Evolutionary conservation across 1,284 basidiomycete species (phyloP), one percentile per base, ranked within the genome.

Genomic region (Boletus hoseneyae): DNA sequence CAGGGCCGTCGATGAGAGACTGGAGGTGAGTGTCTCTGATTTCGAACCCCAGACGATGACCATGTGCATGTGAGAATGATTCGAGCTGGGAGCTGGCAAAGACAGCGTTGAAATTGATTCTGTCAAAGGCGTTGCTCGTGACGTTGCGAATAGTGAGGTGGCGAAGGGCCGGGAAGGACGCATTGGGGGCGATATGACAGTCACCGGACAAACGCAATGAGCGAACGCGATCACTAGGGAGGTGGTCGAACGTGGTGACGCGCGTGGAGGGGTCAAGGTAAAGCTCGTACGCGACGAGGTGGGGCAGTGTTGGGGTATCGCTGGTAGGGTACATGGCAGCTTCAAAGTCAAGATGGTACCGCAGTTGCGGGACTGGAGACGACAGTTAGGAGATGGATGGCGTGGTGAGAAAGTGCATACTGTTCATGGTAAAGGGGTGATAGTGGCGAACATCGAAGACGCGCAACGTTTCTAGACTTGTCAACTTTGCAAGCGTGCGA

Each of bases 51-150:
- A 70, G 57, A 35, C 62, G 56, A 45, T 71, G 58, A 16, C 65
- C 66, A 45, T 68, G 68, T 11, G 56, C 59, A 47, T 73, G 69
- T n/a, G 51, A 50, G 57, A 77, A 75, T 4, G 65, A 63, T 23
- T 67, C 57, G 13, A 75, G 59, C 21, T 45, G 53, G 5, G 67
- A 61, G 16, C 49, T 50, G 6, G 57, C 53, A 59, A 73, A 68
- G 48, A 53, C 56, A 13, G 59, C 48, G 40, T 59, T 49, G 37
- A 71, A 52, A 43, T 54, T 58, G 40, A 63, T 61, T 36, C 58
- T 57, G 51, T 77, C 73, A 51, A 76, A 70, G 41, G 63, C 61
- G 46, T 65, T 71, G 39, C 69, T 68, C 11, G 67, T 70, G 29
- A 73, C 59, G 29, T 64, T 67, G 40, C 58, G 48, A 15, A 76